Conservation (phyloP, 2,329 filamentous ascomycete species). For the Trichoderma hamatum region DNA sequence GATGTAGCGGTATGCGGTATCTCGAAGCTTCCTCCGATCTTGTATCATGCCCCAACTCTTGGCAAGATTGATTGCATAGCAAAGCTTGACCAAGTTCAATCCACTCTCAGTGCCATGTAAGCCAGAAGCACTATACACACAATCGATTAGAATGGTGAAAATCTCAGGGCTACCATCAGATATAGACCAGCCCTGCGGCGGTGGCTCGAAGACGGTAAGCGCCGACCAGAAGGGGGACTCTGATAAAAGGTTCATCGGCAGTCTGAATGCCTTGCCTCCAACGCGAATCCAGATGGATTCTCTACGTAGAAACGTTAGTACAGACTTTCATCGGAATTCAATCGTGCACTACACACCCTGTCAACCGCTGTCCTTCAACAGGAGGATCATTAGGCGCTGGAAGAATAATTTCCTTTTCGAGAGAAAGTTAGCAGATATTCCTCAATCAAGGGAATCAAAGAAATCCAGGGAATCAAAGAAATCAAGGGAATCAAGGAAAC, state of each 20-base stretch:
- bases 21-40: conserved; percentile 31
- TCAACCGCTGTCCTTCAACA: conserved; percentile 2
- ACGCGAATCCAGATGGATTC: background rate
- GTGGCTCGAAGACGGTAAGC: background rate
- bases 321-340: background rate
- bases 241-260: conserved; percentile 24
- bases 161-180: conserved; percentile 28
- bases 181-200: conserved; percentile 24
- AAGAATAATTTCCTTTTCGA: background rate
- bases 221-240: conserved; percentile 23
- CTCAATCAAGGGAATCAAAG: background rate
- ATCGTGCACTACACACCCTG: background rate
- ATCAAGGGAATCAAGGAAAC: background rate
- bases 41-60: conserved; percentile 28
- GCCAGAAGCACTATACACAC: conserved; percentile 27
- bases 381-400: background rate
- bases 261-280: background rate
- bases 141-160: conserved; percentile 33
- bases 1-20: conserved; percentile 33
- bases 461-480: background rate
- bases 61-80: conserved; percentile 29
- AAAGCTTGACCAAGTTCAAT: conserved; percentile 33
- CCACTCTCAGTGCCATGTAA: conserved; percentile 32
- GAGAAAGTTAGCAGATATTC: background rate
- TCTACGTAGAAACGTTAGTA: background rate